These are phyloP conservation scores for Aspergillus glaucus DNA, from an alignment of 2,329 filamentous ascomycete genomes.

Conservation along the genomic window DNA sequence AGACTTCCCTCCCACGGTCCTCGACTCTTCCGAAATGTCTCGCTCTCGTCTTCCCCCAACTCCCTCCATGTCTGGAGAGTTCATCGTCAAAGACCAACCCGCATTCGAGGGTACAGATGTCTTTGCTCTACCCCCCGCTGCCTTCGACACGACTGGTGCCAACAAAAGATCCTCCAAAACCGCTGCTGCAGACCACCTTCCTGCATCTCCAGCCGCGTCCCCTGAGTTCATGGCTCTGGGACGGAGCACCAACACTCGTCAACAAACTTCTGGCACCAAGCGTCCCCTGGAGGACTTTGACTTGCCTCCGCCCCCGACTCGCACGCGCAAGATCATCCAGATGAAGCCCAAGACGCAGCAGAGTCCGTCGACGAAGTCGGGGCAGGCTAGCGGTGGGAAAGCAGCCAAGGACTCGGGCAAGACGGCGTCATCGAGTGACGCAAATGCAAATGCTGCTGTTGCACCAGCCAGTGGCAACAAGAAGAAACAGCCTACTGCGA, in stretches of 20 bases:
- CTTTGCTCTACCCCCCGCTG: constrained; percentile 33
- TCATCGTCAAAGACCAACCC: constrained; percentile 31
- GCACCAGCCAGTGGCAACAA: constrained; percentile 46
- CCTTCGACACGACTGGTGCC: constrained; percentile 21
- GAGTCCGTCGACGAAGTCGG: constrained; percentile 42
- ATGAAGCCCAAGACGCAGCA: constrained; percentile 66
- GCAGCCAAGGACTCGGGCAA: constrained; percentile 20
- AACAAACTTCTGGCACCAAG: constrained; percentile 30
- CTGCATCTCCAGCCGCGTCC: constrained; percentile 25
- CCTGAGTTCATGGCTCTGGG: constrained; percentile 20
- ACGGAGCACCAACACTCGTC: constrained; percentile 17
- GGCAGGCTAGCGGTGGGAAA: constrained; percentile 10
- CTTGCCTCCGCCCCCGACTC: constrained; percentile 83
- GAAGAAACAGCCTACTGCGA: constrained; percentile 69
- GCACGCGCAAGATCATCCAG: constrained; percentile 93
- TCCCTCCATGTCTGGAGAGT: constrained; percentile 34
- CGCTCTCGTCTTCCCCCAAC: constrained; percentile 30
- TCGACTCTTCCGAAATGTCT: constrained; percentile 20
- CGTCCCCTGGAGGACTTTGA: constrained; percentile 53
- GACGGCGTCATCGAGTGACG: constrained; percentile 7
- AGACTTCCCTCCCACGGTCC: not conserved
- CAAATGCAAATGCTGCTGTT: constrained; percentile 10
- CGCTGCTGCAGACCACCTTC: too few species aligned
- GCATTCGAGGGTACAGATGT: constrained; percentile 23
- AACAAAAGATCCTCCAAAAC: constrained; percentile 19